Evolutionary conservation across 2,329 filamentous ascomycete species (phyloP), one percentile per base, ranked within the genome.

Genomic region (Claviceps humidiphila): DNA sequence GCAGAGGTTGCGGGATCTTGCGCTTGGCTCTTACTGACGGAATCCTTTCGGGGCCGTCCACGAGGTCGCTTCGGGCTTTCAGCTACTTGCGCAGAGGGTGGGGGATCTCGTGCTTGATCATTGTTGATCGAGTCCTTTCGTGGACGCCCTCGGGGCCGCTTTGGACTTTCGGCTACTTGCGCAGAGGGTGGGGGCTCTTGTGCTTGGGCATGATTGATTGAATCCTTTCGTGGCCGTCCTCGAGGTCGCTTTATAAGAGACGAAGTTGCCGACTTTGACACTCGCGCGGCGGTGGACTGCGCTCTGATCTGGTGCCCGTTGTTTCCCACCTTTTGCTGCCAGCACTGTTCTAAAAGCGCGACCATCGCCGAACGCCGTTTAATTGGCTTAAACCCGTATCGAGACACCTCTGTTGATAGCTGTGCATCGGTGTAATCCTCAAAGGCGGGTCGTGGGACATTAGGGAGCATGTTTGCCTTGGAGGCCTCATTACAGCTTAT

Each of bases 371-470:
- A 73, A 17, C 86, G 75, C 52, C 72, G 79, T 62, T 82, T 87
- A 34, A 89, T 70, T 1, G 82, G 71, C 61, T 89, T 90, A 66
- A 90, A 89, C 0, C 84, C 84, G 60, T 81, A 89, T 0, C 73
- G 71, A 5, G 75, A 69, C 45, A 90, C 69, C 59, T 84, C 75
- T 52, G 74, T 78, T 2, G 79, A 70, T 16, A 90, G 68, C 53
- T 85, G 78, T 8, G 73, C 67, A 55, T 84, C 82, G 3, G 82
- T 82, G 54, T 78, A 82, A 0, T 76, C 66, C 42, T 77, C 73
- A 55, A 77, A 89, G 11, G 78, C 75, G 2, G 85, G 84, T 47
- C 63, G 66, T 17, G 59, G 51, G 5, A 52, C 55, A 13, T 54
- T 24, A 5, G 5, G 49, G n/a, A 37, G 9, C 11, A 14, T 6